phyloP scores from a whole-genome alignment of 768 basidiomycete genomes.

The Naganishia randhawae region DNA sequence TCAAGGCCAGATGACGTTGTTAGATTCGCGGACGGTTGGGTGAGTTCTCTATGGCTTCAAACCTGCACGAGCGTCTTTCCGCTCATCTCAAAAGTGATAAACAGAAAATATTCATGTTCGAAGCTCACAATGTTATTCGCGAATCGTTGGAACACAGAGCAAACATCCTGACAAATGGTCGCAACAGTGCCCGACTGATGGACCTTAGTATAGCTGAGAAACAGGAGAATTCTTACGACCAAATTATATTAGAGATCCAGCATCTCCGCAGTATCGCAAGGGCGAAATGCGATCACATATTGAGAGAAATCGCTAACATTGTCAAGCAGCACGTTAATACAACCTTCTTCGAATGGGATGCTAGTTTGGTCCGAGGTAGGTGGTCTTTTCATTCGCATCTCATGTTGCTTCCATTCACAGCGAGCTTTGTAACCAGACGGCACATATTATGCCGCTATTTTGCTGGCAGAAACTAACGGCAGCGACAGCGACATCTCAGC shows the following conservation, averaged over 20 bases:
- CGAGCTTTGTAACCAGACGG: slow-evolving; percentile 57
- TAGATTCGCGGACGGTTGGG: slow-evolving; percentile 78
- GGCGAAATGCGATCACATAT: slow-evolving; percentile 55
- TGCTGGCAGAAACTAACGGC: slow-evolving; percentile 62
- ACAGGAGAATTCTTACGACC: slow-evolving; percentile 34
- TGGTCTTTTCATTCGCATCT: not conserved
- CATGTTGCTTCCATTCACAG: not conserved
- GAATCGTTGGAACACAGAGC: slow-evolving; percentile 70
- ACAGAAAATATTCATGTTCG: slow-evolving; percentile 79
- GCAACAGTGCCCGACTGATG: slow-evolving; percentile 33
- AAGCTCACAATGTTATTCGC: slow-evolving; percentile 79
- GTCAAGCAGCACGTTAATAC: slow-evolving; percentile 53
- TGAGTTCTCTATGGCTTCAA: slow-evolving; percentile 50
- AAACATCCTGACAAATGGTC: slow-evolving; percentile 28
- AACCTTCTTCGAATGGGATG: slow-evolving; percentile 74
- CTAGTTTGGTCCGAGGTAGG: slow-evolving; percentile 58
- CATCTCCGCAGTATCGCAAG: slow-evolving; percentile 55
- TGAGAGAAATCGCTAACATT: slow-evolving; percentile 56
- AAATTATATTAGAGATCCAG: slow-evolving; percentile 39
- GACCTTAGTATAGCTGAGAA: slow-evolving; percentile 28
- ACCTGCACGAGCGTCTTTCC: not conserved
- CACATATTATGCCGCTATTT: slow-evolving; percentile 77
- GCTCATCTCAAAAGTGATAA: not conserved
- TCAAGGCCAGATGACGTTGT: slow-evolving; percentile 59
- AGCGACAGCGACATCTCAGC: slow-evolving; percentile 57